Conservation (phyloP, 371 early-diverging fungal genomes). For the Mucor velutinosus region DNA sequence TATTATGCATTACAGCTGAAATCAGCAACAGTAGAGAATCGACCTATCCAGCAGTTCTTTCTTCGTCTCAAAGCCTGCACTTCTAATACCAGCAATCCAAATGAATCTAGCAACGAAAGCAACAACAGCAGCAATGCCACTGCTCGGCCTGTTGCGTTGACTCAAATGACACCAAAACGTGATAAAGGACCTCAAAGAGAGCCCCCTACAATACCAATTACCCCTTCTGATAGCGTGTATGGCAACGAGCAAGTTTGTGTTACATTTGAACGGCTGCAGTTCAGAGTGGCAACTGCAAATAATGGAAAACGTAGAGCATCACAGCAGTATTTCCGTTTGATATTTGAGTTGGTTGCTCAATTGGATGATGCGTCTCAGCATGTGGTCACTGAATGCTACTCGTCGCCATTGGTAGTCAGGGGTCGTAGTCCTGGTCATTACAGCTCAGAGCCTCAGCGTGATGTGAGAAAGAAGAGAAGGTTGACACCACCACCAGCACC, state of each 20-base stretch:
- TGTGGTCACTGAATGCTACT: slow-evolving; percentile 63
- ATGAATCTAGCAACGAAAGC: not conserved
- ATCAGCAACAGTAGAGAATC: slow-evolving; percentile 7
- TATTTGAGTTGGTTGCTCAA: slow-evolving; percentile 62
- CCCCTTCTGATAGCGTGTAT: slow-evolving; percentile 40
- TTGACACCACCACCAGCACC: not conserved
- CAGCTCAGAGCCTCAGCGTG: slow-evolving; percentile 41
- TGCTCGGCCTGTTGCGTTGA: slow-evolving; percentile 64
- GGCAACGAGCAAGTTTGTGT: slow-evolving; percentile 40
- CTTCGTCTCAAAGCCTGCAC: slow-evolving; percentile 56
- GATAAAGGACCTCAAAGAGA: slow-evolving; percentile 84
- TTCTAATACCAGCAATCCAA: slow-evolving; percentile 28
- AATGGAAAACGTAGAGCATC: slow-evolving; percentile 79
- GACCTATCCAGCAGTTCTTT: slow-evolving; percentile 34
- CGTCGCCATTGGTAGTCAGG: slow-evolving; percentile 81
- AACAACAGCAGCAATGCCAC: no score
- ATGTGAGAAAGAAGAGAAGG: slow-evolving; percentile 4
- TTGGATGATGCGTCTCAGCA: slow-evolving; percentile 44
- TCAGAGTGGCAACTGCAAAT: slow-evolving; percentile 87
- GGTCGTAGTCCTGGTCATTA: slow-evolving; percentile 92
- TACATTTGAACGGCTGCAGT: slow-evolving; percentile 86
- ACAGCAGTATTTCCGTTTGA: slow-evolving; percentile 79
- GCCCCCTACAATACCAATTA: slow-evolving; percentile 56
- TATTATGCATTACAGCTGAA: slow-evolving; percentile 14
- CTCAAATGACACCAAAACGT: slow-evolving; percentile 87